Evolutionary conservation across 495 filamentous ascomycete species (phyloP), one percentile per base, ranked within the genome.

Genomic region (Xylaria nigripes): DNA sequence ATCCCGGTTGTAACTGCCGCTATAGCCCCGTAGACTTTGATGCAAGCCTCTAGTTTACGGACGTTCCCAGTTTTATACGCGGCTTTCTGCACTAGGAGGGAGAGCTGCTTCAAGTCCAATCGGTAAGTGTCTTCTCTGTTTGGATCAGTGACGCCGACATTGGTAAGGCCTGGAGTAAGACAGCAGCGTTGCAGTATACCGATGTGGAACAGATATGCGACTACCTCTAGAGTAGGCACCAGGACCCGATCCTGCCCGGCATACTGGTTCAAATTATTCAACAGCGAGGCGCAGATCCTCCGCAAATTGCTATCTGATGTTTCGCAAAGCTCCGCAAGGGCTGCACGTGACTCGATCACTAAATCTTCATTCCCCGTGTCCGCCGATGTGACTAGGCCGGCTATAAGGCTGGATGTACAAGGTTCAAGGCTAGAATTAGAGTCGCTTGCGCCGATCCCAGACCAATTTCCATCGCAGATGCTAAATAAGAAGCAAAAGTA

Each of bases 331-430:
- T 76, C 64, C 24, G 79, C 74, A 18, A 98, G 70, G 2, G 89
- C 90, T 1, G 78, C 76, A 24, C 92, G 79, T 9, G 86, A 83
- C 7, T 82, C 80, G 41, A 85, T 82, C 15, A 96, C 76, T 6
- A 96, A 73, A 6, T 86, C 82, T 61, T 96, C 89, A 21, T 90
- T 84, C 13, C 89, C 90, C 12, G 85, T 84, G 59, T 89, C 88
- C 24, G 90, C 87, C 18, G 90, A 92, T 1, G 83, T 90, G 6
- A 90, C 80, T 43, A 82, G 74, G n/a, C 92, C 93, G 48, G 86
- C 79, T 13, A 94, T 63, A 2, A 96, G 62, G 10, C 68, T 66
- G 5, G 68, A 68, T 57, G 69, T 69, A 68, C 71, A 76, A 3
- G 42, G 41, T n/a, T 61, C 64, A 24, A 47, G 24, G 23, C 38